These are phyloP conservation scores for Psilocybe sp. DNA, from an alignment of 768 basidiomycete species.

Conservation along the genomic window DNA sequence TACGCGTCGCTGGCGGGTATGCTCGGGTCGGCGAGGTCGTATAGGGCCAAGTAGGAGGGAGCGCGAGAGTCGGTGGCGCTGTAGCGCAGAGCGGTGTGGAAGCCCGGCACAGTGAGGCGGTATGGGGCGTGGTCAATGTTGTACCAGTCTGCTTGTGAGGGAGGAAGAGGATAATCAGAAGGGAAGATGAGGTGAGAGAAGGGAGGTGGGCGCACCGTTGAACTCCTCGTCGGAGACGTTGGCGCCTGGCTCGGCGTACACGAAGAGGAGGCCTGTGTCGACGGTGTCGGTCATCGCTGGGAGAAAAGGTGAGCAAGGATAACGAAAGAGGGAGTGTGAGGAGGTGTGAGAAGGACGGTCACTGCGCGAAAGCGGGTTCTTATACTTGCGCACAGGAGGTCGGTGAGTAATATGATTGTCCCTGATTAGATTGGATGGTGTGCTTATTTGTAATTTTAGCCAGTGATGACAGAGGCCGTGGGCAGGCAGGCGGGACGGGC, in stretches of 20 bases:
- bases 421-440: no score
- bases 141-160: slow-evolving; percentile 25
- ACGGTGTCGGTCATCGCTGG: no score
- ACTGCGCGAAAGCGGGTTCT: no score
- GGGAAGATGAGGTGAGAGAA: no score
- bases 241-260: slow-evolving; percentile 20
- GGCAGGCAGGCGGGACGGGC: no score
- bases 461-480: no score
- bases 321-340: no score
- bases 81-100: slow-evolving; percentile 25
- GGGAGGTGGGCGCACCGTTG: slow-evolving; percentile 17
- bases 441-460: no score
- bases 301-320: no score
- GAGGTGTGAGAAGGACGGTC: no score
- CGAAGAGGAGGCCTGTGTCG: slow-evolving; percentile 18
- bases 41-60: slow-evolving; percentile 16
- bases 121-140: slow-evolving; percentile 25
- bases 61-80: slow-evolving; percentile 19
- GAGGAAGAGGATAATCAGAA: background rate
- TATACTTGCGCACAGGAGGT: no score
- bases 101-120: slow-evolving; percentile 24
- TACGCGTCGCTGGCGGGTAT: slow-evolving; percentile 17
- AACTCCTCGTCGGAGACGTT: slow-evolving; percentile 19
- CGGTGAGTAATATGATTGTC: no score
- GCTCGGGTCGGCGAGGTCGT: slow-evolving; percentile 24